phyloP scores from a whole-genome alignment of 2,329 filamentous ascomycete species.

The Penicillium sumatraense region DNA sequence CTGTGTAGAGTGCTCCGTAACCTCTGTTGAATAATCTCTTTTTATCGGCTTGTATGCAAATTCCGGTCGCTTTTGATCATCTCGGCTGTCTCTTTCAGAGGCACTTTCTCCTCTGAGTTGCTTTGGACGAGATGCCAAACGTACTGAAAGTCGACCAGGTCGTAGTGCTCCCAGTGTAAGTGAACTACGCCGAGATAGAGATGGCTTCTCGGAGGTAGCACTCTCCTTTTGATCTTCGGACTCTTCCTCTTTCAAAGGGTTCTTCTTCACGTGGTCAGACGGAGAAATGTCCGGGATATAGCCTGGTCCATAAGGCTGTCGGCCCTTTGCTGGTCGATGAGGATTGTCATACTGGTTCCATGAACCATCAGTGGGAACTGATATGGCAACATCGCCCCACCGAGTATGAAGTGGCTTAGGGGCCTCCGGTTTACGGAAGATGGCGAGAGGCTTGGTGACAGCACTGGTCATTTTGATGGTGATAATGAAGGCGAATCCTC shows the following conservation, averaged over 20 bases:
- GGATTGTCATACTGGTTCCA: conserved; percentile 42
- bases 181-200: conserved; percentile 20
- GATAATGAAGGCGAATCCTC: neutral
- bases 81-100: conserved; percentile 14
- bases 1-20: conserved; percentile 25
- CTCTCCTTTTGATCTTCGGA: conserved; percentile 16
- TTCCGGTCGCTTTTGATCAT: conserved; percentile 18
- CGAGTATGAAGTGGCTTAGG: conserved; percentile 39
- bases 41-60: conserved; percentile 42
- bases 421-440: conserved; percentile 35
- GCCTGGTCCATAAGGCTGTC: conserved; percentile 32
- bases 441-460: conserved; percentile 34
- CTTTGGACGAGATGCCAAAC: conserved; percentile 30
- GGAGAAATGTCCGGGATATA: conserved; percentile 29
- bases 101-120: conserved; percentile 13
- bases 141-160: conserved; percentile 34
- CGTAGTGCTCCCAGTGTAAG: conserved; percentile 27
- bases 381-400: conserved; percentile 45
- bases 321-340: conserved; percentile 23
- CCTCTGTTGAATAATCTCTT: conserved; percentile 36
- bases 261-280: conserved; percentile 8
- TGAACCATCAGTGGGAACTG: conserved; percentile 42
- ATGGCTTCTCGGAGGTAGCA: conserved; percentile 1
- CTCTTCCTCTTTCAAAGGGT: conserved; percentile 7
- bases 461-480: conserved; percentile 31